A percentile compares a stretch with the other conserved stretches of the same genome.
Evolutionary conservation across 2,329 filamentous ascomycete species (phyloP).

Genomic region (Xylaria sp.): DNA sequence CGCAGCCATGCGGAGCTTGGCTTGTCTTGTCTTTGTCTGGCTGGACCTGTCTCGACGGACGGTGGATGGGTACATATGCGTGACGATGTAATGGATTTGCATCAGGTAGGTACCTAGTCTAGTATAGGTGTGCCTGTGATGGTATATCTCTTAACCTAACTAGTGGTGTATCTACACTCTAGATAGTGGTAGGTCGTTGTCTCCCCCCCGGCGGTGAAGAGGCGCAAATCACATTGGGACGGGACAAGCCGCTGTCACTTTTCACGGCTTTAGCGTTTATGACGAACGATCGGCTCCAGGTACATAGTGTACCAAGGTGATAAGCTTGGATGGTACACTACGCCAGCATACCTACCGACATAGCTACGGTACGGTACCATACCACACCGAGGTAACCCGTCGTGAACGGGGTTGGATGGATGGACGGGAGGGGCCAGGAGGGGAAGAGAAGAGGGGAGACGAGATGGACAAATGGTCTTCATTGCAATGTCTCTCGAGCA

Average conservation of each 20-base stretch:
- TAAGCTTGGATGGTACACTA: background rate
- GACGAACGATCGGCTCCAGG: background rate
- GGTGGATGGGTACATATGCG: slow-evolving; percentile 5
- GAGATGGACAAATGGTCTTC: background rate
- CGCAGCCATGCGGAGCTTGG: background rate
- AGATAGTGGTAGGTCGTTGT: background rate
- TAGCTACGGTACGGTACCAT: background rate
- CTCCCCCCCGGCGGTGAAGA: background rate
- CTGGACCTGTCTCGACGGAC: background rate
- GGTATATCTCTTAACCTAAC: background rate
- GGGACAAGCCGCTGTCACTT: background rate
- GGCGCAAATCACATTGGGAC: slow-evolving; percentile 1
- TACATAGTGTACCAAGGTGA: too few relatives aligned
- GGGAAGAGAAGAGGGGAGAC: background rate
- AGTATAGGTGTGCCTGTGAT: background rate
- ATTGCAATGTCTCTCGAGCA: slow-evolving; percentile 7
- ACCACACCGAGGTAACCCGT: slow-evolving; percentile 14
- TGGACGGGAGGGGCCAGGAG: background rate
- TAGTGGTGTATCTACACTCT: background rate
- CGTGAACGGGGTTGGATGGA: background rate
- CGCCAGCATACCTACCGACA: background rate
- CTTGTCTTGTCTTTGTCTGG: background rate
- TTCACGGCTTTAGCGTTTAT: background rate
- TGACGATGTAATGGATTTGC: slow-evolving; percentile 17
- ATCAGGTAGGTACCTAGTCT: background rate